Evolutionary conservation across 2,329 filamentous ascomycete species (phyloP), one percentile per base, ranked within the genome.

Genomic region (Keithomyces neogunnii): DNA sequence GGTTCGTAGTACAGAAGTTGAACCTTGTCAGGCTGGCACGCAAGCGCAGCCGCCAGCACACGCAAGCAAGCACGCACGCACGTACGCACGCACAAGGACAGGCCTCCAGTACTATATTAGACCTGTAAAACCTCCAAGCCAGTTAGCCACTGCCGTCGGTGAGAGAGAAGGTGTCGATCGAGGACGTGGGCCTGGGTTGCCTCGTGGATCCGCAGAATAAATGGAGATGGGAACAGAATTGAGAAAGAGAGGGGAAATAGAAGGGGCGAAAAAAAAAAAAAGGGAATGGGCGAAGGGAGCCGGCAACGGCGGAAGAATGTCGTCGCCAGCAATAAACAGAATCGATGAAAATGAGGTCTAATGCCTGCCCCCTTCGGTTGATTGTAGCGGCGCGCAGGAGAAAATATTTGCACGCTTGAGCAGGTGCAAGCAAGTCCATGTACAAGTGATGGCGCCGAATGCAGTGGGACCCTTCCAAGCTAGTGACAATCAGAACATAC

Each of bases 1-100:
- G 57, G 56, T 59, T 53, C 49, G 58, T 58, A 56, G 57, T 56
- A 59, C 56, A 56, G 39, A 47, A 50, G 52, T 39, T 51, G 45
- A 48, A 51, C 48, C 48, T 51, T 53, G 48, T 54, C 53, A 45
- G 52, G 53, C 53, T 53, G 48, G 45, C 50, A 47, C 45, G 45
- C 50, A 55, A 55, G 50, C 53, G 53, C 53, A 52, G 53, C 50
- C 53, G 53, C 53, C 50, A 51, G 42, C 54, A 47, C 50, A 49
- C 50, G 47, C 42, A 39, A 26, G 10, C 28, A 44, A 13, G 39
- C 39, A 28, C 39, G 29, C 49, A 19, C 51, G 35, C 43, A 19
- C 38, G 38, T 28, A 36, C 32, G 43, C 38, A 35, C 30, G 10
- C 40, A 10, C 26, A 44, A n/a, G 40, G 6, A 44, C 26, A 11